phyloP scores from a whole-genome alignment of 495 filamentous ascomycete species.

The Aspergillus kassunensis region DNA sequence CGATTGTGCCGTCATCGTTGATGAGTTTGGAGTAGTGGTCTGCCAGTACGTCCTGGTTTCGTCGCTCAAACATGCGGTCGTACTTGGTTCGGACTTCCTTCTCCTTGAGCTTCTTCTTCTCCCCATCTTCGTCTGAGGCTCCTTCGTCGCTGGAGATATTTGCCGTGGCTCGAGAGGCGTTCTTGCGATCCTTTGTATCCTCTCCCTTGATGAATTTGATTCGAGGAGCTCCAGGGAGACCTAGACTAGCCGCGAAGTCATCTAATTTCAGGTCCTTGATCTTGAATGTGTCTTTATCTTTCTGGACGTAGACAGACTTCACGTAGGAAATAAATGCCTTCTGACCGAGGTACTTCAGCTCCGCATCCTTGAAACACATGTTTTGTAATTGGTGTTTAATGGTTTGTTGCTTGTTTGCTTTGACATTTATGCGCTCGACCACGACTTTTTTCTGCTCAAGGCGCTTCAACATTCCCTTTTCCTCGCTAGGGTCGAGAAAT shows the following conservation, averaged over 20 bases:
- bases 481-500: constrained; percentile 89
- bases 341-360: constrained; percentile 91
- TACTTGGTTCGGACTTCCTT: constrained; percentile 80
- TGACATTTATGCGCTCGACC: constrained; percentile 77
- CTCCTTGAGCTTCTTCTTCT: constrained; percentile 43
- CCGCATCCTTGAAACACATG: constrained; percentile 91
- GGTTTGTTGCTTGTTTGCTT: constrained; percentile 82
- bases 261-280: constrained; percentile 77
- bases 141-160: constrained; percentile 47
- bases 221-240: constrained; percentile 82
- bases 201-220: constrained; percentile 90
- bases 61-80: constrained; percentile 93
- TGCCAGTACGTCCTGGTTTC: constrained; percentile 91
- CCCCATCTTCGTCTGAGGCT: constrained; percentile 49
- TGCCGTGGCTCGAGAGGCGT: constrained; percentile 62
- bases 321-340: constrained; percentile 92
- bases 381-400: constrained; percentile 81
- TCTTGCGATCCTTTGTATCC: constrained; percentile 81
- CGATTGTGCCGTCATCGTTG: constrained; percentile 54
- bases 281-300: constrained; percentile 88
- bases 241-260: constrained; percentile 77
- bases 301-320: constrained; percentile 78
- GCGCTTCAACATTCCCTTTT: constrained; percentile 75
- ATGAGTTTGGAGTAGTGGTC: constrained; percentile 87
- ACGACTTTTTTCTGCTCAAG: constrained; percentile 85